Percentiles rank a stretch among this genome's conserved stretches.
Conservation (phyloP, 208 protist genomes). For the Trypanosoma caninum region DNA sequence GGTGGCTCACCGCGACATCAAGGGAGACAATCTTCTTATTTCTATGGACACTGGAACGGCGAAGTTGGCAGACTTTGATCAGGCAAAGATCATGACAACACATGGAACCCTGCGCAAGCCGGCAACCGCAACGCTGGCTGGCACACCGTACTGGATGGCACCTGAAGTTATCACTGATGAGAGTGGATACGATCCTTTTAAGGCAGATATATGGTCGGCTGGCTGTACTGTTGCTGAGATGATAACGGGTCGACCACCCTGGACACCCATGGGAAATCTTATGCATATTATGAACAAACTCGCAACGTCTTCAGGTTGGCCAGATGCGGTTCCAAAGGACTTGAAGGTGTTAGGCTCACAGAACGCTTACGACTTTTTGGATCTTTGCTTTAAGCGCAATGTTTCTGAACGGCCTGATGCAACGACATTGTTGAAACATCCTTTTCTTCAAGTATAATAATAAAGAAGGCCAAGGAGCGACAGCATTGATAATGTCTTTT, state of each 20-base stretch:
- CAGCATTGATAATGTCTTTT: no score
- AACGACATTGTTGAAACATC: slow-evolving; percentile 65
- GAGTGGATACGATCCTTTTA: slow-evolving; percentile 88
- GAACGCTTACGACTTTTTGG: slow-evolving; percentile 83
- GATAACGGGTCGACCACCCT: slow-evolving; percentile 83
- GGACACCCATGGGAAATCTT: slow-evolving; percentile 80
- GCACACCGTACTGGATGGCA: slow-evolving; percentile 91
- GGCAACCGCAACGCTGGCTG: slow-evolving; percentile 83
- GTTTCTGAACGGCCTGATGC: slow-evolving; percentile 68
- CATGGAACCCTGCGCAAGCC: slow-evolving; percentile 79
- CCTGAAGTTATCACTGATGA: slow-evolving; percentile 91
- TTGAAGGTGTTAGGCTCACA: slow-evolving; percentile 62
- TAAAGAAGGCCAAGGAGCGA: no score
- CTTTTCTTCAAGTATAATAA: slow-evolving; percentile 57
- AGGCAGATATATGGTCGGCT: slow-evolving; percentile 90
- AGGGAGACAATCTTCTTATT: slow-evolving; percentile 91
- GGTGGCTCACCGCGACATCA: slow-evolving; percentile 90
- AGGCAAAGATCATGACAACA: slow-evolving; percentile 92
- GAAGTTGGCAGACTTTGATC: slow-evolving; percentile 98
- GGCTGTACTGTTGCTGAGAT: slow-evolving; percentile 91
- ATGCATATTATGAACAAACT: slow-evolving; percentile 93
- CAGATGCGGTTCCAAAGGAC: slow-evolving; percentile 84
- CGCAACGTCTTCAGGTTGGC: slow-evolving; percentile 84
- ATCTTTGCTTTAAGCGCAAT: slow-evolving; percentile 84
- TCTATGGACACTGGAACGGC: slow-evolving; percentile 92